These are phyloP conservation scores for Colletotrichum limetticola DNA, from an alignment of 2,329 filamentous ascomycete species.

Conservation along the genomic window DNA sequence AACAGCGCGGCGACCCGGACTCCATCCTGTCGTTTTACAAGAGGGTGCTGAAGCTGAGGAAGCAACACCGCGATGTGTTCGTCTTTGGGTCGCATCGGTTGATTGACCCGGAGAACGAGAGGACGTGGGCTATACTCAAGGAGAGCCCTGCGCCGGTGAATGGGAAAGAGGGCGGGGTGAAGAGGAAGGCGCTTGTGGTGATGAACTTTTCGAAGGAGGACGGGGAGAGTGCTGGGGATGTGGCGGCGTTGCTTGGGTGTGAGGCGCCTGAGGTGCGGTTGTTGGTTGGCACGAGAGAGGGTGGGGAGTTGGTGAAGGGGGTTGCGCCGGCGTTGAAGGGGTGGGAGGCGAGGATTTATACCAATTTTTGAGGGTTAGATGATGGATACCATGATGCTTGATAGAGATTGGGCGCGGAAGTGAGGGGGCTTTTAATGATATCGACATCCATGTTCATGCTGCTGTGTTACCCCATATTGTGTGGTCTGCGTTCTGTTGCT, in stretches of 20 bases:
- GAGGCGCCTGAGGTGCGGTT: conserved; percentile 35
- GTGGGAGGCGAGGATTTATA: conserved; percentile 44
- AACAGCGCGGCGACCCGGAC: conserved; percentile 54
- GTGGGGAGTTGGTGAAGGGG: neutral
- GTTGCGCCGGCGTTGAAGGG: conserved; percentile 33
- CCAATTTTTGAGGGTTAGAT: conserved; percentile 29
- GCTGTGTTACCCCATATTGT: too few relatives aligned
- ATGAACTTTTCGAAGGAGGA: conserved; percentile 58
- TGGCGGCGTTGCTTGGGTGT: conserved; percentile 39
- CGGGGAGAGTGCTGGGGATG: conserved; percentile 39
- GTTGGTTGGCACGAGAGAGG: conserved; percentile 41
- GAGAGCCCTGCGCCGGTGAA: conserved; percentile 38
- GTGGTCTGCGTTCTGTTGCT: too few relatives aligned
- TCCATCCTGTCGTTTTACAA: conserved; percentile 71
- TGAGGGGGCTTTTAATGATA: neutral
- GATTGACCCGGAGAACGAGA: conserved; percentile 58
- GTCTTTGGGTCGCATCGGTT: conserved; percentile 71
- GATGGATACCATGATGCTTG: neutral
- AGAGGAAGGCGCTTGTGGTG: conserved; percentile 50
- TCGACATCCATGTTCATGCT: neutral
- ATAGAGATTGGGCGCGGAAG: too few relatives aligned
- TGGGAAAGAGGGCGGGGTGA: conserved; percentile 32
- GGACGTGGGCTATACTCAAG: conserved; percentile 67
- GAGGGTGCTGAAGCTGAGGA: conserved; percentile 60
- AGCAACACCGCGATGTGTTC: conserved; percentile 67